Evolutionary conservation across 106 monocot genomes (phyloP), one percentile per base, ranked within the genome.

Genomic region (Phalaenopsis equestris): DNA sequence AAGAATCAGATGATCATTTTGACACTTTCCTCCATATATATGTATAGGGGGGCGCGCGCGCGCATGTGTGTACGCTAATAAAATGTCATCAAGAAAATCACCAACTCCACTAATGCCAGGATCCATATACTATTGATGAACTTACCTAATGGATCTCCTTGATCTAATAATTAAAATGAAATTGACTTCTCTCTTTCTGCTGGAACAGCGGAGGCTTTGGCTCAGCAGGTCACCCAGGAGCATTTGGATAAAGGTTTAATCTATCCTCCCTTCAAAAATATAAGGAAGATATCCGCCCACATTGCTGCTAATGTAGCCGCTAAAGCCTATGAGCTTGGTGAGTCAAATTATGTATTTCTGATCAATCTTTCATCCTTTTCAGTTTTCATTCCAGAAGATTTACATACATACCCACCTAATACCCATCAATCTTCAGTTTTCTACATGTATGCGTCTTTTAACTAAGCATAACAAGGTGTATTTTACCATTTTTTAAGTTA

Each of bases 281-380:
- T 95, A 73, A 82, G 94, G 55, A 95, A 95, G 78, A 95, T 95
- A 79, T 95, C 94, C 52, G 92, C 94, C 39, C 79, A 87, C 11
- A 95, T 95, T 79, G 94, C 94, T 36, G 92, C 94, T 67, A 87
- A 79, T 42, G 94, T 95, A 6, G 94, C 94, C 23, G 88, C 92
- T 15, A 92, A 90, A 86, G 90, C 90, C 57, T 95, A 95, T 83
- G 94, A 95, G 41, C 94, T 92, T 16, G 92, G 92, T 93, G 30
- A 48, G 84, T 56, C 14, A 4, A 41, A 19, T 73, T 24, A 36
- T 17, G 42, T 4, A 37, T 43, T 41, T 38, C 19, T 74, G 0
- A 41, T 74, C 43, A 4, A 3, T 10, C 1, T 24, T 65, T 65
- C 64, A 65, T 65, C 65, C 6, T 45, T 6, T 45, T 14, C 24